Base-by-base conservation (phyloP, 495 filamentous ascomycete species). In the Hypoxylon lienhwacheense region DNA sequence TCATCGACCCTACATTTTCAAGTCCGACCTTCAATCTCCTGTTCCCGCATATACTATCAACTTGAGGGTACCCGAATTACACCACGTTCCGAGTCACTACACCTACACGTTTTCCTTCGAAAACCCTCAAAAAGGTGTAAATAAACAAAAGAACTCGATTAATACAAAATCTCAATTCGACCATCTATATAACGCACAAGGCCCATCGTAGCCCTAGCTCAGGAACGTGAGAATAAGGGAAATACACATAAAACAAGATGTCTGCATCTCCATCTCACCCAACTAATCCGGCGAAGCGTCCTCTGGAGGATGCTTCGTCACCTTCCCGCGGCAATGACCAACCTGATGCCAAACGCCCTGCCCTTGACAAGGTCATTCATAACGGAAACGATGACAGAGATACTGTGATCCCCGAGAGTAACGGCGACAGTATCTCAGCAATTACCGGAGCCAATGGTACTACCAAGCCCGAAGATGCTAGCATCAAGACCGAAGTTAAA, bases 281-380 rank as follows among this genome's bases (percentile, higher is more conserved):
- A 6, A 77, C 77, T 32, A 76, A 79, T 54, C 80, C 79, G 56
- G 69, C 89, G 65, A 98, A 98, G 80, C 91, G 93, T 56, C 93
- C 93, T 55, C 84, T 97, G 41, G 93, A 98, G 78, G 93, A 97
- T 66, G 84, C 91, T 24, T 97, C 93, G 32, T 97, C 93, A 2
- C 91, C 93, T 3, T 93, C 90, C 19, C 90, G 88, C 14, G 87
- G 85, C 25, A 87, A 78, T 65, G 93, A 96, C 63, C 95, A 96
- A 71, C 91, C 91, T 21, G 93, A 98, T 58, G 93, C 95, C 58
- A 98, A 98, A 77, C 88, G 93, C 59, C 95, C 88, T 20, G 95
- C 95, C 37, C 81, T 97, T 47, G 91, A 97, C 75, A 98, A 96
- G 78, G 80, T 90, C 59, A 78, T 87, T 36, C 87, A 84, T 64